Evolutionary conservation across 2,329 filamentous ascomycete genomes (phyloP).

Genomic region (Calonectria pseudoturangicola): DNA sequence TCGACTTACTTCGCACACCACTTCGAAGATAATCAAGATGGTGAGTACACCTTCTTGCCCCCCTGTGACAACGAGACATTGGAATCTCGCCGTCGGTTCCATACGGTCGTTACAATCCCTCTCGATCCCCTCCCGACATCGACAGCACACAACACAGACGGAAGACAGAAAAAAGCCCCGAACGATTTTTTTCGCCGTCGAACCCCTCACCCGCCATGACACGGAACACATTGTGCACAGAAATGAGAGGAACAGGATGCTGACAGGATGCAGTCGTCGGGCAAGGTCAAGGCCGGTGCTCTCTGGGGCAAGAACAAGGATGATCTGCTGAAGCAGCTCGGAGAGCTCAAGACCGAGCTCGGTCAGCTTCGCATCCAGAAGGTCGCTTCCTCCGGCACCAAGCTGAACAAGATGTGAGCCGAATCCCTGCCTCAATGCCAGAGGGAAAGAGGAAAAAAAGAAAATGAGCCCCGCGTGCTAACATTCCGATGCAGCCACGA

Average conservation of each 20-base stretch:
- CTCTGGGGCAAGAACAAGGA: constrained; percentile 99
- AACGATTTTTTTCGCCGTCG: constrained; percentile 38
- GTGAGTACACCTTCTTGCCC: constrained; percentile 62
- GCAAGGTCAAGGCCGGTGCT: constrained; percentile 93
- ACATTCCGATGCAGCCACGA: constrained; percentile 82
- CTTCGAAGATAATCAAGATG: constrained; percentile 68
- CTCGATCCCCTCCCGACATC: constrained; percentile 46
- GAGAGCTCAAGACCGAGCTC: constrained; percentile 96
- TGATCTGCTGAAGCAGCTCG: constrained; percentile 95
- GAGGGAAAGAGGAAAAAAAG: neutral
- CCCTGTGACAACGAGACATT: constrained; percentile 38
- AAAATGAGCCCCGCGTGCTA: constrained; percentile 42
- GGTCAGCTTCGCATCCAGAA: constrained; percentile 98
- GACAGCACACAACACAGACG: constrained; percentile 40
- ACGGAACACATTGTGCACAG: constrained; percentile 36
- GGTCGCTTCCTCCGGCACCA: constrained; percentile 94
- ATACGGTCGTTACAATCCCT: constrained; percentile 39
- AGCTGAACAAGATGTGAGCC: constrained; percentile 97
- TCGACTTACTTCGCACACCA: constrained; percentile 65
- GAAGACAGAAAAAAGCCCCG: constrained; percentile 7
- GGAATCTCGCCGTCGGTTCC: constrained; percentile 44
- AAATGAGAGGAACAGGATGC: constrained; percentile 50
- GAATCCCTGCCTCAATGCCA: constrained; percentile 13
- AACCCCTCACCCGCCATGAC: constrained; percentile 42
- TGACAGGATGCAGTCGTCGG: constrained; percentile 65